Evolutionary conservation across 352 stramenopile genomes (phyloP).

Genomic region (Thraustochytrium sp.): DNA sequence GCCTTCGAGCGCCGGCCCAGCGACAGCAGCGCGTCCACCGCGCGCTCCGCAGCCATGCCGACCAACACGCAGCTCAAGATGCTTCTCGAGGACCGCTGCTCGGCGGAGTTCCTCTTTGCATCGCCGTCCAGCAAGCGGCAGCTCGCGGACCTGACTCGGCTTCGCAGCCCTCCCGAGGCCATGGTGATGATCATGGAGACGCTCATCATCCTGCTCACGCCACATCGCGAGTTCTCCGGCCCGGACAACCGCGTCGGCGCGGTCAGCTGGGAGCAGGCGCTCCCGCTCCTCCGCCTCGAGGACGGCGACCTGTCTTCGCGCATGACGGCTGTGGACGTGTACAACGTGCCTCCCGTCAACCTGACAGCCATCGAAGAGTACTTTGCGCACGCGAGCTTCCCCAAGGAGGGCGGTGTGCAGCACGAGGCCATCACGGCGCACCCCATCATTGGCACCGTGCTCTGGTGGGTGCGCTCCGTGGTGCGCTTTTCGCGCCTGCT

Average conservation of each 20-base stretch:
- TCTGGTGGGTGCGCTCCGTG: slow-evolving; percentile 27
- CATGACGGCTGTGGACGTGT: slow-evolving; percentile 55
- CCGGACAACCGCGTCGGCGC: slow-evolving; percentile 56
- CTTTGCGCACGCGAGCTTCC: not conserved
- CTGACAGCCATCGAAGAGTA: slow-evolving; percentile 56
- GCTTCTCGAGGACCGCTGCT: slow-evolving; percentile 13
- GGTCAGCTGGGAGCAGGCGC: slow-evolving; percentile 58
- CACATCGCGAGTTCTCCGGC: slow-evolving; percentile 60
- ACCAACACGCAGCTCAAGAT: not conserved
- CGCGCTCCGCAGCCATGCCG: not conserved
- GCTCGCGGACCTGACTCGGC: slow-evolving; percentile 50
- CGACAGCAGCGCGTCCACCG: not conserved
- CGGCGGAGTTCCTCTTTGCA: slow-evolving; percentile 28
- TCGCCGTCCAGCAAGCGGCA: slow-evolving; percentile 44
- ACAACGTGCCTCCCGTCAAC: slow-evolving; percentile 58
- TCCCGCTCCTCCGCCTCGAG: slow-evolving; percentile 54
- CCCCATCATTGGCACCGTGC: not conserved
- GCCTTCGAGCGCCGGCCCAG: not conserved
- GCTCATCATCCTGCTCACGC: slow-evolving; percentile 68
- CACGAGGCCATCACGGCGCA: not conserved
- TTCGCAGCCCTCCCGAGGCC: slow-evolving; percentile 30
- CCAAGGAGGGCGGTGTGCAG: not conserved
- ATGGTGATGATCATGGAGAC: slow-evolving; percentile 70
- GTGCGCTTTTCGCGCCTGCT: not conserved
- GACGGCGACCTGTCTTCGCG: slow-evolving; percentile 58